Conservation (phyloP, 1,284 basidiomycete genomes). For the Porphyrellus sp. region DNA sequence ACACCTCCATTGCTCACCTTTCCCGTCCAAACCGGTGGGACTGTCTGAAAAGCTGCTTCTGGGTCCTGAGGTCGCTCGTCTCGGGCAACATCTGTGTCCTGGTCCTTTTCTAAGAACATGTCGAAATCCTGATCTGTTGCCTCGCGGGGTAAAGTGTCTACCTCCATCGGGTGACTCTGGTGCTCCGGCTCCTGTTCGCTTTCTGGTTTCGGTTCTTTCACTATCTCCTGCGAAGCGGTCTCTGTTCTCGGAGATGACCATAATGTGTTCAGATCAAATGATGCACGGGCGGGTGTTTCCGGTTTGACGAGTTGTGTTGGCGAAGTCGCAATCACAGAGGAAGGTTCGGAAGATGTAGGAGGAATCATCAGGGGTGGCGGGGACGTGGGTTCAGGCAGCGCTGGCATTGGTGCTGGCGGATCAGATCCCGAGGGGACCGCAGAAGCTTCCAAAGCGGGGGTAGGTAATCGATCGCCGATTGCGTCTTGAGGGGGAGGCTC, state of each 20-base stretch:
- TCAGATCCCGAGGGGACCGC: conserved; percentile 9
- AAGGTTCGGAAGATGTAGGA: conserved; percentile 10
- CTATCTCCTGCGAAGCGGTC: conserved; percentile 21
- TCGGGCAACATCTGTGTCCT: conserved; percentile 33
- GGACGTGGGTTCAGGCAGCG: conserved; percentile 21
- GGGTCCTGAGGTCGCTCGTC: conserved; percentile 27
- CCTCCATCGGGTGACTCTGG: conserved; percentile 43
- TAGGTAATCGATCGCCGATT: conserved; percentile 18
- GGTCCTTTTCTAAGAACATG: conserved; percentile 68
- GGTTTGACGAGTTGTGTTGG: conserved; percentile 38
- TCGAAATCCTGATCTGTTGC: conserved; percentile 77
- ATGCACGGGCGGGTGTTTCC: conserved; percentile 42
- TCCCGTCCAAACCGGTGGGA: conserved; percentile 66
- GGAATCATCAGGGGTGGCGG: conserved; percentile 11
- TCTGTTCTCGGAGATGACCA: conserved; percentile 53
- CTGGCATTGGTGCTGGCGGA: conserved; percentile 2
- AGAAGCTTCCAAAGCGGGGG: conserved; percentile 12
- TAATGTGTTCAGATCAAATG: conserved; percentile 69
- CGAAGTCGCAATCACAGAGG: conserved; percentile 9
- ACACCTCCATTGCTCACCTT: conserved; percentile 47
- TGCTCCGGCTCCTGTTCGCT: conserved; percentile 16
- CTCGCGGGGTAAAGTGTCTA: conserved; percentile 40
- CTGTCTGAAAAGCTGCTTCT: conserved; percentile 47
- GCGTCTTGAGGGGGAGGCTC: conserved; percentile 40
- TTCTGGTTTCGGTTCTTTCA: conserved; percentile 21